A percentile compares a stretch with the other conserved stretches of the same genome.
Evolutionary conservation across 2,329 filamentous ascomycete genomes (phyloP).

Genomic region (Fusarium tricinctum): DNA sequence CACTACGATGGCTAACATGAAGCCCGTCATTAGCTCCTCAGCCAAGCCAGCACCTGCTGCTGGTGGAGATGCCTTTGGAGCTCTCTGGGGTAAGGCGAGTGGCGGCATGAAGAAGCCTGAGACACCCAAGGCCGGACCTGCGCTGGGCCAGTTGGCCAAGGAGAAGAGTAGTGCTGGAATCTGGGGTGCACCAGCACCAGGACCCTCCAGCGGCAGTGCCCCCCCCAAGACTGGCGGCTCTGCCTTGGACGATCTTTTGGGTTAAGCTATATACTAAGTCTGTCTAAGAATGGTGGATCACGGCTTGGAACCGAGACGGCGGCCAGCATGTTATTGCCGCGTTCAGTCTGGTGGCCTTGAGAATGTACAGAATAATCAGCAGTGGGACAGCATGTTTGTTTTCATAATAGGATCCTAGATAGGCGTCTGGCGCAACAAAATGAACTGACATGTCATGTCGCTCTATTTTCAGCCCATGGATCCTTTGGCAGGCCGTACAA

Average conservation of each 20-base stretch:
- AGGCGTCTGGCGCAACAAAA: constrained; percentile 61
- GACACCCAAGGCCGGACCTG: constrained; percentile 74
- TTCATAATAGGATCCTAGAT: constrained; percentile 57
- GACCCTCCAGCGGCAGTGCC: constrained; percentile 48
- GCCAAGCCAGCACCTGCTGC: constrained; percentile 67
- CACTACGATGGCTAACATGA: constrained; percentile 61
- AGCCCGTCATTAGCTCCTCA: constrained; percentile 62
- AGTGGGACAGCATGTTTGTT: constrained; percentile 50
- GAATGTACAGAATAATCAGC: constrained; percentile 45
- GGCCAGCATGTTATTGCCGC: constrained; percentile 17
- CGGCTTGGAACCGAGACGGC: constrained; percentile 36
- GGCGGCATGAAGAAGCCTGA: constrained; percentile 80
- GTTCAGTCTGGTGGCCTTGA: constrained; percentile 22
- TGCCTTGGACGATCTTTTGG: constrained; percentile 64
- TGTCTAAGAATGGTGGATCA: constrained; percentile 24
- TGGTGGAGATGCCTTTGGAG: constrained; percentile 89
- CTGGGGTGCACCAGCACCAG: constrained; percentile 78
- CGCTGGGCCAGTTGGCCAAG: constrained; percentile 95
- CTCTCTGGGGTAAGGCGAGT: constrained; percentile 83
- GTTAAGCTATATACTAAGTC: constrained; percentile 49
- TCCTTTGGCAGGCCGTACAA: constrained; percentile 11
- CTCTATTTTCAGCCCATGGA: constrained; percentile 37
- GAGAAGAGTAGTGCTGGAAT: constrained; percentile 96
- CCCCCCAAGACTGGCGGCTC: constrained; percentile 54
- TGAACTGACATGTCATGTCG: constrained; percentile 52